Percentiles rank a stretch among this genome's conserved stretches.
These are phyloP conservation scores for Schizosaccharomyces osmophilus DNA, from an alignment of 805 yeast genomes.

Conservation along the genomic window DNA sequence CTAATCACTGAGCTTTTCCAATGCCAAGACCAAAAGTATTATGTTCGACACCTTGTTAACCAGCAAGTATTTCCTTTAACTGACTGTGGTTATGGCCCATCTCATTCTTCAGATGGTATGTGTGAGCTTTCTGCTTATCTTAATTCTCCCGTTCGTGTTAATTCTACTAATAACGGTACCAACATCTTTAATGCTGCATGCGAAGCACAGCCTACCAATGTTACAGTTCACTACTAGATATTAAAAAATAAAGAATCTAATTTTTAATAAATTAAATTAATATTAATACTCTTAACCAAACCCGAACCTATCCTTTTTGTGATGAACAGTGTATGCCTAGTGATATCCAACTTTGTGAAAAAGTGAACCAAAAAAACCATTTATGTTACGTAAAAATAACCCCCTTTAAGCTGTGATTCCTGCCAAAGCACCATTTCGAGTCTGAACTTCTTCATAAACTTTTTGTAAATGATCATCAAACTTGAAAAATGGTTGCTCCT, in stretches of 20 bases:
- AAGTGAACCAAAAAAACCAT: no score
- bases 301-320: no score
- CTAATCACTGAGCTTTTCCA: not conserved
- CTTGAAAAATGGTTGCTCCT: slow-evolving; percentile 14
- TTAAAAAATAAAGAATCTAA: not conserved
- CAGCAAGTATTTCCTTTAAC: not conserved
- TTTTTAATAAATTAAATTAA: not conserved
- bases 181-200: not conserved
- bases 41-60: slow-evolving; percentile 1
- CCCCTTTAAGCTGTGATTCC: no score
- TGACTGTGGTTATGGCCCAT: not conserved
- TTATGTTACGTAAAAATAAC: no score
- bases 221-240: not conserved
- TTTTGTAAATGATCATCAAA: slow-evolving; percentile 28
- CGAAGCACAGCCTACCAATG: not conserved
- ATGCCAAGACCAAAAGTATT: not conserved
- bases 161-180: not conserved
- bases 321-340: no score
- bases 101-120: not conserved
- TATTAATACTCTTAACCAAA: no score
- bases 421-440: not conserved
- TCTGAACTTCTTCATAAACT: not conserved
- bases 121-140: not conserved
- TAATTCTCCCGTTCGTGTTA: not conserved
- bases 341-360: no score